These are phyloP conservation scores for Bryum argenteum DNA, from an alignment of 225 moss, liverwort and hornwort species.

Conservation along the genomic window DNA sequence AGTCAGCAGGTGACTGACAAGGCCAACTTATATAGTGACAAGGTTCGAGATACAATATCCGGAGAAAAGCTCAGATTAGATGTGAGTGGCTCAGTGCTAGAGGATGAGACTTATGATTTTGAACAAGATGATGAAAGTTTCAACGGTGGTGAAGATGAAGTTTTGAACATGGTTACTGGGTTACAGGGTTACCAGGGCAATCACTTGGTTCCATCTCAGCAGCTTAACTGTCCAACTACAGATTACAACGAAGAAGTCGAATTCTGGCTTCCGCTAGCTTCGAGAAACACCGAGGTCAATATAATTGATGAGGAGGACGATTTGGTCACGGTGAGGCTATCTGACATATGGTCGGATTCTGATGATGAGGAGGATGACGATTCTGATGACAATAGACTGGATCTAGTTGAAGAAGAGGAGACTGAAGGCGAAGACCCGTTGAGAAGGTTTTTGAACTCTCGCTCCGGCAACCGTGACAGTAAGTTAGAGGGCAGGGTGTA, in stretches of 20 bases:
- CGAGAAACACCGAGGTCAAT: conserved; percentile 13
- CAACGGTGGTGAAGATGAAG: conserved; percentile 16
- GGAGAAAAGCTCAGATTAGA: conserved; percentile 16
- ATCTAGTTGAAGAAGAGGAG: conserved; percentile 19
- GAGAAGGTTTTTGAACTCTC: conserved; percentile 52
- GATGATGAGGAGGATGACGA: conserved; percentile 33
- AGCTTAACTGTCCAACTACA: conserved; percentile 3
- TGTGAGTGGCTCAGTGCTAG: conserved; percentile 2
- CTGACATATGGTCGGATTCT: conserved; percentile 42
- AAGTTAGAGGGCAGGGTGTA: conserved; percentile 52
- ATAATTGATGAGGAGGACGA: conserved; percentile 25
- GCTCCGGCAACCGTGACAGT: conserved; percentile 56
- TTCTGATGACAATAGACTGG: conserved; percentile 22
- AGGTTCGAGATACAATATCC: conserved; percentile 2
- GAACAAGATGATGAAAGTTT: conserved; percentile 23
- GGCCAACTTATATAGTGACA: background rate
- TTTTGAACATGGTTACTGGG: conserved; percentile 3
- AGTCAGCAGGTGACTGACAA: background rate
- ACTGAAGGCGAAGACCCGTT: conserved; percentile 49
- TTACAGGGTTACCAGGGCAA: background rate
- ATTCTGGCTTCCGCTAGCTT: conserved; percentile 10
- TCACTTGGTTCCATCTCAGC: conserved; percentile 8
- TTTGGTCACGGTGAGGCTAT: conserved; percentile 21
- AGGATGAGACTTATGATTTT: conserved; percentile 6
- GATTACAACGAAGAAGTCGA: conserved; percentile 12